phyloP scores from a whole-genome alignment of 768 basidiomycete genomes.

The Trametopsis cervina region DNA sequence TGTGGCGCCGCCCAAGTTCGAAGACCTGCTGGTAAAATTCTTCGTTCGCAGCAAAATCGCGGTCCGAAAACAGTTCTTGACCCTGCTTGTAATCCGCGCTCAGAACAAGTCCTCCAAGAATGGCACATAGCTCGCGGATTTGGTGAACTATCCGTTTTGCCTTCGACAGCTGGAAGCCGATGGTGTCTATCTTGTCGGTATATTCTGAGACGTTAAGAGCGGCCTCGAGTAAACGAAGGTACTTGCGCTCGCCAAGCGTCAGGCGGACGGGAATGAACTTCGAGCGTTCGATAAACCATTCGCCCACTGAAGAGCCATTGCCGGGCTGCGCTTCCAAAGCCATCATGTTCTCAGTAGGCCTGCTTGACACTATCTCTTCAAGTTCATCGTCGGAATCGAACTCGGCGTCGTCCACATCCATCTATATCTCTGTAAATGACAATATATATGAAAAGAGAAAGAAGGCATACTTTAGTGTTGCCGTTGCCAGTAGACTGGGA shows the following conservation, averaged over 20 bases:
- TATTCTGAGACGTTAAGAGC: constrained; percentile 83
- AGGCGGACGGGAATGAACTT: constrained; percentile 79
- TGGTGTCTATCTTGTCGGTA: constrained; percentile 84
- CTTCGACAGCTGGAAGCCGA: constrained; percentile 72
- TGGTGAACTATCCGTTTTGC: constrained; percentile 85
- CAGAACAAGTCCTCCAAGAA: constrained; percentile 76
- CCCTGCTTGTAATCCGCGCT: constrained; percentile 84
- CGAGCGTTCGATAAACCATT: constrained; percentile 80
- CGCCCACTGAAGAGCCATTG: constrained; percentile 58
- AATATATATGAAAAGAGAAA: no score
- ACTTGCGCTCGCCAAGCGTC: constrained; percentile 71
- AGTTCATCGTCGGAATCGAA: constrained; percentile 30
- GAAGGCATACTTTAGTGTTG: no score
- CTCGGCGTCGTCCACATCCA: constrained; percentile 32
- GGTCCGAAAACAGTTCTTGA: constrained; percentile 78
- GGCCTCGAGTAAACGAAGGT: constrained; percentile 77
- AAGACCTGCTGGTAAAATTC: constrained; percentile 78
- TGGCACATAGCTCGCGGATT: constrained; percentile 81
- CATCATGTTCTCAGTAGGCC: constrained; percentile 20
- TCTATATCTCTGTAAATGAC: constrained; percentile 17
- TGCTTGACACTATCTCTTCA: constrained; percentile 18
- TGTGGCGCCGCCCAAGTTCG: constrained; percentile 77
- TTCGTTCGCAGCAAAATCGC: constrained; percentile 74
- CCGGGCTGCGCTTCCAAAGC: constrained; percentile 49
- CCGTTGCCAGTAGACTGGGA: neutral